phyloP scores from a whole-genome alignment of 2,329 filamentous ascomycete genomes.

The Alternaria novae-zelandiae region DNA sequence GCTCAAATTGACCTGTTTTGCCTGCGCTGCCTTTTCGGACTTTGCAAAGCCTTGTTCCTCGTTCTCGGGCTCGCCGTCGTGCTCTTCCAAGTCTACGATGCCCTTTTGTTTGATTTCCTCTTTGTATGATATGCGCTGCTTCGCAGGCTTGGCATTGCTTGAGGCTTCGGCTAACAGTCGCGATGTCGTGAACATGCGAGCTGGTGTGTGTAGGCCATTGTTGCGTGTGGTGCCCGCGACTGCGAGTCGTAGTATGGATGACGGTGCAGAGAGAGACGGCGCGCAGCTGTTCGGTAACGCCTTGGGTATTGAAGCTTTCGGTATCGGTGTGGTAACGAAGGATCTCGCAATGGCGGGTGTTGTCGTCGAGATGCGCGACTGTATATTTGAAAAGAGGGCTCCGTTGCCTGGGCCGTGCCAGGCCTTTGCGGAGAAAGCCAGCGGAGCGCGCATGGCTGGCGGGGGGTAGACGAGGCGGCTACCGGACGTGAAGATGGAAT shows the following conservation, averaged over 20 bases:
- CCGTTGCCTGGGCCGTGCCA: constrained; percentile 44
- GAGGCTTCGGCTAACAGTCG: constrained; percentile 34
- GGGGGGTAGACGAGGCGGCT: constrained; percentile 28
- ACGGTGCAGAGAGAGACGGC: constrained; percentile 19
- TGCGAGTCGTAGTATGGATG: constrained; percentile 19
- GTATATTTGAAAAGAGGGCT: constrained; percentile 44
- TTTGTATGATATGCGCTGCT: constrained; percentile 43
- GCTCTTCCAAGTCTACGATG: constrained; percentile 43
- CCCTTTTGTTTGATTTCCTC: constrained; percentile 49
- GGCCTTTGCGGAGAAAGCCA: constrained; percentile 40
- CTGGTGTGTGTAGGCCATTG: constrained; percentile 34
- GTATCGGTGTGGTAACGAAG: constrained; percentile 19
- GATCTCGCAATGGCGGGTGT: constrained; percentile 23
- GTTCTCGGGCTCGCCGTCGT: constrained; percentile 60
- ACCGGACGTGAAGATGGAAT: constrained; percentile 25
- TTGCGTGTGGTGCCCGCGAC: constrained; percentile 28
- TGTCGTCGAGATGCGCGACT: constrained; percentile 26
- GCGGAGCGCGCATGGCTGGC: constrained; percentile 45
- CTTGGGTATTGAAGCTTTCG: not conserved
- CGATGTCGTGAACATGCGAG: constrained; percentile 38
- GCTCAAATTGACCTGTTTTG: constrained; percentile 86
- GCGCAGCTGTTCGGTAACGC: constrained; percentile 9
- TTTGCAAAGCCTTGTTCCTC: constrained; percentile 68
- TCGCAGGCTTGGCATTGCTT: constrained; percentile 20
- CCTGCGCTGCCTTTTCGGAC: constrained; percentile 84